Evolutionary conservation across 805 yeast genomes (phyloP), one percentile per base, ranked within the genome.

Genomic region (Yarrowia bubula): DNA sequence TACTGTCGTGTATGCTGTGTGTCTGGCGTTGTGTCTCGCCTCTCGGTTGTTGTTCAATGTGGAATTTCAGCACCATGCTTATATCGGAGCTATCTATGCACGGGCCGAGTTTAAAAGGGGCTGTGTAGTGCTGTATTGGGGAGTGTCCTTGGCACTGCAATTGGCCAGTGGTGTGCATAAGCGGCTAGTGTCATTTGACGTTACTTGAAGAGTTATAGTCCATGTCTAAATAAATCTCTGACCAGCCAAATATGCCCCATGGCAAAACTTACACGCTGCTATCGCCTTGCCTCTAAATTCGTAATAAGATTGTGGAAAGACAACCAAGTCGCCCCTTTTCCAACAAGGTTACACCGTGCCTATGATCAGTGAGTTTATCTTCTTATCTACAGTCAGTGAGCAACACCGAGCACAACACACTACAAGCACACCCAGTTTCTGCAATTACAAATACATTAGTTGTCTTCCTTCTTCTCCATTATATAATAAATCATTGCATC

Each of bases 401-500:
- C 41, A 11, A 7, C 15, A 9, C 41, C 39, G 4, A 37, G 14
- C 13, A 8, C 41, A 14, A 14, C 42, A 14, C 42, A 14, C 48
- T 22, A 46, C 39, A 22, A 22, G 5, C 5, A 32, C 18, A 9
- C 8, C 38, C 8, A 33, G 5, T 5, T 18, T n/a, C 33, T 32
- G 28, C 28, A 43, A 51, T 51, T 55, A 55, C 61, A 55, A 55
- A 55, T 55, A 55, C 61, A 55, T 55, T 55, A 55, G 61, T 41
- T 55, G 61, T 55, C 61, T 55, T 55, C 61, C 61, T 55, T 39
- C 47, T 55, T 38, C 61, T 31, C 28, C 28, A 22, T 22, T 55
- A 55, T 55, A 55, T 55, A 55, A 55, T 55, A 55, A 55, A 55
- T 55, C 61, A 55, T 38, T 38, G 61, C 47, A 39, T 55, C 61